Evolutionary conservation across 164 flowering plant species (phyloP).

Genomic region (Dillenia suffruticosa): DNA sequence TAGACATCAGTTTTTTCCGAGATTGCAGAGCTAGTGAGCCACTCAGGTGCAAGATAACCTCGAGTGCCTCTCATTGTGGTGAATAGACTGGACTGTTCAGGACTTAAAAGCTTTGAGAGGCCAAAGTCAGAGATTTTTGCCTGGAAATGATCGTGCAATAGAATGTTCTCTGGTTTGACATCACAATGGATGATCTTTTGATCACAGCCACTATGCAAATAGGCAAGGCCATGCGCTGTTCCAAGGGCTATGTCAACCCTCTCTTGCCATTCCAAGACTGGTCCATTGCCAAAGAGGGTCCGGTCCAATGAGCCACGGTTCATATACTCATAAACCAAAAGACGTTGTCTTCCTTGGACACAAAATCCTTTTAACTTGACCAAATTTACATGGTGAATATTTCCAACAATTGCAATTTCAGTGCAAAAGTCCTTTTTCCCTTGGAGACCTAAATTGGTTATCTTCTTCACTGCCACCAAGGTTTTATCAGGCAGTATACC

Average conservation of each 20-base stretch:
- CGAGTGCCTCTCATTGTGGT: conserved; percentile 96
- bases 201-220: conserved; percentile 78
- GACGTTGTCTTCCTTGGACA: conserved; percentile 54
- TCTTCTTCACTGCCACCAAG: conserved; percentile 78
- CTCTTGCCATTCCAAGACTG: conserved; percentile 83
- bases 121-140: conserved; percentile 92
- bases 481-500: conserved; percentile 63
- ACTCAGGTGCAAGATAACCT: conserved; percentile 94
- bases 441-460: conserved; percentile 51
- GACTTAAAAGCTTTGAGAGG: conserved; percentile 66
- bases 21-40: conserved; percentile 87
- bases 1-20: conserved; percentile 92
- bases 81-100: conserved; percentile 68
- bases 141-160: conserved; percentile 59
- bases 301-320: conserved; percentile 74
- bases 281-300: conserved; percentile 61
- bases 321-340: conserved; percentile 91
- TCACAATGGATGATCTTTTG: conserved; percentile 87
- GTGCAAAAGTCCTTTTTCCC: conserved; percentile 85
- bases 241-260: conserved; percentile 80
- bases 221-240: conserved; percentile 83
- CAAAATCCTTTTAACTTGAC: conserved; percentile 78
- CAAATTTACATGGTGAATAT: conserved; percentile 78
- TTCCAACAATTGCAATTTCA: conserved; percentile 84
- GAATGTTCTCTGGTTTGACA: conserved; percentile 87